These are phyloP conservation scores for Meira miltonrushii DNA, from an alignment of 1,284 basidiomycete genomes.

Conservation along the genomic window DNA sequence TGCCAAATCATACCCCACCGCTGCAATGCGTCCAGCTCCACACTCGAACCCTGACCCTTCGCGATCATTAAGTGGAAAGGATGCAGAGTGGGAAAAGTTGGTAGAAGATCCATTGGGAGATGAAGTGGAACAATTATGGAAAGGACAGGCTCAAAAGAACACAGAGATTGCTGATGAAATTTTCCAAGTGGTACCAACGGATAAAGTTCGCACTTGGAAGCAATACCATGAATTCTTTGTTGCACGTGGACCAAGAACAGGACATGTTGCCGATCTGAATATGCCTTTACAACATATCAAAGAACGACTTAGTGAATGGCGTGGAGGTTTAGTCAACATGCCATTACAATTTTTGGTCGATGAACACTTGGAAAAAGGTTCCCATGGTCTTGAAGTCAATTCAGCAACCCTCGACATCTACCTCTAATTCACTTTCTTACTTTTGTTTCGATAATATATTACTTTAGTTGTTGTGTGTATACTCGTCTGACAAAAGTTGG, in stretches of 20 bases:
- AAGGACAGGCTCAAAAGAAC: slow-evolving; percentile 69
- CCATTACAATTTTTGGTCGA: slow-evolving; percentile 76
- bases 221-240: slow-evolving; percentile 59
- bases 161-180: slow-evolving; percentile 74
- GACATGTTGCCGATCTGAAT: slow-evolving; percentile 4
- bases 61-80: slow-evolving; percentile 16
- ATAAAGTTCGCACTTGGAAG: slow-evolving; percentile 61
- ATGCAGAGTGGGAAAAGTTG: slow-evolving; percentile 59
- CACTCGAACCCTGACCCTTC: slow-evolving; percentile 18
- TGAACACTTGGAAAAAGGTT: slow-evolving; percentile 55
- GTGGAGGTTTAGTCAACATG: slow-evolving; percentile 57
- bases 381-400: slow-evolving; percentile 17
- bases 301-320: slow-evolving; percentile 65
- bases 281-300: slow-evolving; percentile 66
- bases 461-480: too few relatives aligned
- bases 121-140: slow-evolving; percentile 56
- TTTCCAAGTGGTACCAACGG: slow-evolving; percentile 74
- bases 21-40: slow-evolving; percentile 18
- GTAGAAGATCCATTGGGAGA: slow-evolving; percentile 20
- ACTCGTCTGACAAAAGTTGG: too few relatives aligned
- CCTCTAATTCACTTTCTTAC: slow-evolving; percentile 2
- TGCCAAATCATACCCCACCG: slow-evolving; percentile 13
- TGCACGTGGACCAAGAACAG: slow-evolving; percentile 51
- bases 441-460: not conserved
- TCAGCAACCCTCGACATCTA: slow-evolving; percentile 14